A percentile compares a stretch with the other conserved stretches of the same genome.
phyloP scores from a whole-genome alignment of 495 filamentous ascomycete genomes.

The Penicillium flavigenum region DNA sequence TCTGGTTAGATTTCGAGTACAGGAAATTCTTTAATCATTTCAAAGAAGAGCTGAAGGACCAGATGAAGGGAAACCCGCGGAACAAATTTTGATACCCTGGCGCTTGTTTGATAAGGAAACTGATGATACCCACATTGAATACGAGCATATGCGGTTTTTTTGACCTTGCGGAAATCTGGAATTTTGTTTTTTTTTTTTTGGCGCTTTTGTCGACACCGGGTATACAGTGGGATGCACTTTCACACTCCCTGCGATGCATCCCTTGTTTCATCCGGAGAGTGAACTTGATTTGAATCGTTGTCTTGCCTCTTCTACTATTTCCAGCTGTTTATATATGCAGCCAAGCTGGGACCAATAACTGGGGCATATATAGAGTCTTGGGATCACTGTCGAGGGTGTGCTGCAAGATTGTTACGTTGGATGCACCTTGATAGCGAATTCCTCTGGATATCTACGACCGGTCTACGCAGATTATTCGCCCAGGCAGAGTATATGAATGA shows the following conservation, averaged over 20 bases:
- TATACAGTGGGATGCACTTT: slow-evolving; percentile 51
- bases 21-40: slow-evolving; percentile 55
- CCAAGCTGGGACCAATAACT: slow-evolving; percentile 30
- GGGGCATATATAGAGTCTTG: slow-evolving; percentile 31
- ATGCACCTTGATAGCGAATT: not conserved
- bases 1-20: slow-evolving; percentile 24
- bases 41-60: slow-evolving; percentile 59
- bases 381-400: not conserved
- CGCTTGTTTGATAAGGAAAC: slow-evolving; percentile 14
- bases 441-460: too few relatives aligned
- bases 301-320: slow-evolving; percentile 32
- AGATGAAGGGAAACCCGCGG: slow-evolving; percentile 48
- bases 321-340: slow-evolving; percentile 19
- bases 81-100: slow-evolving; percentile 33
- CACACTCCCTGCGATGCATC: slow-evolving; percentile 42
- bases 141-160: not conserved
- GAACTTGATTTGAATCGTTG: slow-evolving; percentile 10
- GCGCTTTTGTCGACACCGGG: slow-evolving; percentile 29
- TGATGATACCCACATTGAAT: slow-evolving; percentile 24
- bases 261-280: slow-evolving; percentile 54
- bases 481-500: not conserved
- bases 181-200: not conserved
- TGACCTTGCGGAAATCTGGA: not conserved
- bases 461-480: not conserved
- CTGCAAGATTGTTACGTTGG: not conserved